Evolutionary conservation across 1,139 yeast species (phyloP), one percentile per base, ranked within the genome.

Genomic region (Blastobotrys buckinghamii): DNA sequence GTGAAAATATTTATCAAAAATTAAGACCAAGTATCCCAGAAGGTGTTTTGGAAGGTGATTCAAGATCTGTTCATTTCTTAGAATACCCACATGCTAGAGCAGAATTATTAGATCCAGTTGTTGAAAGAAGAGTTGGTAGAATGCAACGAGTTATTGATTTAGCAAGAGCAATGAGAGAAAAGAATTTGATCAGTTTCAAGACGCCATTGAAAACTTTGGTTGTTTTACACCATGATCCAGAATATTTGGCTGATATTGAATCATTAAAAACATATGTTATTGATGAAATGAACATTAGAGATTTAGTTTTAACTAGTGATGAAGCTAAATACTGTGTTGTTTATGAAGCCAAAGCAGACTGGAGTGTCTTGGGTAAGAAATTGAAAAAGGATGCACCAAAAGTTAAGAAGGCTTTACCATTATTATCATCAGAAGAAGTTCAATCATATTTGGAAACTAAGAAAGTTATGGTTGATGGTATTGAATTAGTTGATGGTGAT

Each of bases 301-400:
- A 86, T 59, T 69, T 94, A 51, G 73, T 88, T 60, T 83, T 94
- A 60, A 89, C 97, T 30, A 77, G 88, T 29, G 97, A 94, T 64
- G 99, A 94, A 73, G 83, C 77, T 59, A 82, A 84, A 64, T 90
- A 89, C 64, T 94, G 92, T 60, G 97, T 94, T 54, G 86, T 84
- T 64, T 92, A 90, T 74, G 80, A 79, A 54, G 97, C 92, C 44
- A 95, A 86, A 67, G 98, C 98, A 42, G 99, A 94, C 73, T 94
- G 99, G 99, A 95, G 97, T 48, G 88, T 89, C 16, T 78, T 94
- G 59, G 99, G 99, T 72, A 92, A 92, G 78, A 92, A 92, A 71
- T 79, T 94, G 69, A 90, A 90, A 79, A 82, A 82, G 66, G 97
- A 90, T 63, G 95, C 87, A 56, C 88, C 85, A 73, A 84, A 80